phyloP scores from a whole-genome alignment of 2,329 filamentous ascomycete genomes.

The Xylaria sp. region DNA sequence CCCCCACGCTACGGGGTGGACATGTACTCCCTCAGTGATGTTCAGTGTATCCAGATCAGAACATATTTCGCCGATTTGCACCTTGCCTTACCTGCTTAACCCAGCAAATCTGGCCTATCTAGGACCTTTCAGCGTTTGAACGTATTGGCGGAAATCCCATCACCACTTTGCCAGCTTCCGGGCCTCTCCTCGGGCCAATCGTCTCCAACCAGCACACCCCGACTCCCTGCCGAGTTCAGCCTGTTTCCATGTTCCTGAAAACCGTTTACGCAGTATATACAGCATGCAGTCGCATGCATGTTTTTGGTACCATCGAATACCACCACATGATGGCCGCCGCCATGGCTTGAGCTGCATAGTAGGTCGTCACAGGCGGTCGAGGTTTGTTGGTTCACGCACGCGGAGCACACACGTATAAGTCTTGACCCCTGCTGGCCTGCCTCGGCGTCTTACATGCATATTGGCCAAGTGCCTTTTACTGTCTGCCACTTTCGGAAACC shows the following conservation, averaged over 20 bases:
- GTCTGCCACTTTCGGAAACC: no score
- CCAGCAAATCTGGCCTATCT: neutral
- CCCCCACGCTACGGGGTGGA: conserved; percentile 16
- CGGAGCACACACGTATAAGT: no score
- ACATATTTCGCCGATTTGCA: conserved; percentile 1
- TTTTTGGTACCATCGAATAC: neutral
- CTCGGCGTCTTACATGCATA: no score
- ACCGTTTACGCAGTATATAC: neutral
- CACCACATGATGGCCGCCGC: neutral
- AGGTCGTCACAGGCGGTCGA: no score
- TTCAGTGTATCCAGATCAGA: neutral
- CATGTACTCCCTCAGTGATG: neutral
- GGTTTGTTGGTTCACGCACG: no score
- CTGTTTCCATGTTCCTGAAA: neutral
- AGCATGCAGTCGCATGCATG: neutral
- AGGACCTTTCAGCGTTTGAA: no score
- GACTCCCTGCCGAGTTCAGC: neutral
- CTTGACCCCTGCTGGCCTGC: no score
- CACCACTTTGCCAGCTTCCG: no score
- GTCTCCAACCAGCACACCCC: neutral
- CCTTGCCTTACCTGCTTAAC: neutral
- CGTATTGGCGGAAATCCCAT: no score
- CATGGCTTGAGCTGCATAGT: no score
- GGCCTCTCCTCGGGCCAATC: neutral
- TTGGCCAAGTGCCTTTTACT: no score